phyloP scores from a whole-genome alignment of 306 rosid genomes.

The Quercus suber region DNA sequence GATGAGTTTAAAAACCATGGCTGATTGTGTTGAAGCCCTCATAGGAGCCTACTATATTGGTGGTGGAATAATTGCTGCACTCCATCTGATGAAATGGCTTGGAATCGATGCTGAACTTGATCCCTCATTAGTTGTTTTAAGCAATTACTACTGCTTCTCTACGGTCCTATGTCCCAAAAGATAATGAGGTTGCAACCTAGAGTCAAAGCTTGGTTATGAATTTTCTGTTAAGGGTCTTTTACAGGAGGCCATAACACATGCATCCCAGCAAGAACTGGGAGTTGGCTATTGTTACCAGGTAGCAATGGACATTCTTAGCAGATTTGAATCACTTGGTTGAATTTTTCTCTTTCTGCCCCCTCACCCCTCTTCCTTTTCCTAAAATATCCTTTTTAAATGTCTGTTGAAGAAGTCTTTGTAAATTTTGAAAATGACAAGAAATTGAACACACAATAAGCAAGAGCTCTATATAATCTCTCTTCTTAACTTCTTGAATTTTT shows the following conservation, averaged over 20 bases:
- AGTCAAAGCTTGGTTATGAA: conserved; percentile 61
- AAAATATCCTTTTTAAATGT: not conserved
- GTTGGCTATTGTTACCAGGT: conserved; percentile 81
- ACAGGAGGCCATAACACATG: conserved; percentile 77
- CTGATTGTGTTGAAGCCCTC: conserved; percentile 95
- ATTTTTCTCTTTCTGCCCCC: not conserved
- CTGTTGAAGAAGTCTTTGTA: not conserved
- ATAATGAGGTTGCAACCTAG: conserved; percentile 54
- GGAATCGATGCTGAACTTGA: conserved; percentile 68
- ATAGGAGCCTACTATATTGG: conserved; percentile 82
- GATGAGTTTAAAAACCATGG: conserved; percentile 81
- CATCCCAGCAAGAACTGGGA: conserved; percentile 56
- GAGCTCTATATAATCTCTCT: too few species aligned
- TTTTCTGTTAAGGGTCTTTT: conserved; percentile 82
- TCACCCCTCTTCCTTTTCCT: not conserved
- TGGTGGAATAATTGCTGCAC: conserved; percentile 74
- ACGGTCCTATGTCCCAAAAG: conserved; percentile 45
- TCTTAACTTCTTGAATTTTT: too few species aligned
- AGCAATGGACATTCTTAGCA: not conserved
- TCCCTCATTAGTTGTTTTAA: conserved; percentile 52
- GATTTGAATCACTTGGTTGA: conserved; percentile 3
- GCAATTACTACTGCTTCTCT: conserved; percentile 66
- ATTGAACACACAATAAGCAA: too few species aligned
- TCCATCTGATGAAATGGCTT: conserved; percentile 83
- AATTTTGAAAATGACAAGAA: not conserved